phyloP scores from a whole-genome alignment of 768 basidiomycete species.

The Leccinum fibrillosum region DNA sequence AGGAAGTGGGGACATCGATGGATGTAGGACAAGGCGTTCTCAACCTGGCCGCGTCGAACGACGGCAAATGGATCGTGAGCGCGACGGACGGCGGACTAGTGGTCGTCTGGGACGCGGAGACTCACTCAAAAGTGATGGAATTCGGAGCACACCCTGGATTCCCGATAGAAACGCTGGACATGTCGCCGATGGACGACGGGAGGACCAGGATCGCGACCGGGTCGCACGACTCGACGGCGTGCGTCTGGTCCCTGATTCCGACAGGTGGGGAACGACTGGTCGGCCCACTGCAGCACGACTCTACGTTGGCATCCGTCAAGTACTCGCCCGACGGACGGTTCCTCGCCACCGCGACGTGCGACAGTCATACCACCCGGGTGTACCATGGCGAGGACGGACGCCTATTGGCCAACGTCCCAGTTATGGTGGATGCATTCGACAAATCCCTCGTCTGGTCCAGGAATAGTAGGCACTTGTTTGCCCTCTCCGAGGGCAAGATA shows the following conservation, averaged over 20 bases:
- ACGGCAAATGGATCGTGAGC: slow-evolving; percentile 8
- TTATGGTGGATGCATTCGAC: slow-evolving; percentile 1
- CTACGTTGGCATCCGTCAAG: slow-evolving; percentile 6
- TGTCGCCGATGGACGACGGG: slow-evolving; percentile 10
- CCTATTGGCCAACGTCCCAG: background rate
- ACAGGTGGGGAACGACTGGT: slow-evolving; percentile 2
- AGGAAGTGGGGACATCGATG: background rate
- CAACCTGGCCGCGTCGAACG: background rate
- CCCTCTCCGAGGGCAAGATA: slow-evolving; percentile 1
- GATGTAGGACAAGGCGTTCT: background rate
- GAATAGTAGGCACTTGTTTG: slow-evolving; percentile 3
- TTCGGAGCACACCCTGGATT: background rate
- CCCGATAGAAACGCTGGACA: slow-evolving; percentile 1
- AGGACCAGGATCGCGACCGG: slow-evolving; percentile 7
- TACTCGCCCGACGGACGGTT: slow-evolving; percentile 7
- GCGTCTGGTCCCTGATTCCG: background rate
- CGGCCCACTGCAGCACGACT: background rate
- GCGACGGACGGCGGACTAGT: background rate
- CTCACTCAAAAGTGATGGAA: background rate
- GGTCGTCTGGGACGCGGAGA: slow-evolving; percentile 1
- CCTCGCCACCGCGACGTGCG: slow-evolving; percentile 8
- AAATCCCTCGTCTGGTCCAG: slow-evolving; percentile 9
- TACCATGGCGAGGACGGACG: background rate
- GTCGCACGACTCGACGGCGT: slow-evolving; percentile 5
- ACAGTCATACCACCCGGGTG: background rate